Conservation (phyloP, 106 monocot species). For the Dioscorea zingiberensis region DNA sequence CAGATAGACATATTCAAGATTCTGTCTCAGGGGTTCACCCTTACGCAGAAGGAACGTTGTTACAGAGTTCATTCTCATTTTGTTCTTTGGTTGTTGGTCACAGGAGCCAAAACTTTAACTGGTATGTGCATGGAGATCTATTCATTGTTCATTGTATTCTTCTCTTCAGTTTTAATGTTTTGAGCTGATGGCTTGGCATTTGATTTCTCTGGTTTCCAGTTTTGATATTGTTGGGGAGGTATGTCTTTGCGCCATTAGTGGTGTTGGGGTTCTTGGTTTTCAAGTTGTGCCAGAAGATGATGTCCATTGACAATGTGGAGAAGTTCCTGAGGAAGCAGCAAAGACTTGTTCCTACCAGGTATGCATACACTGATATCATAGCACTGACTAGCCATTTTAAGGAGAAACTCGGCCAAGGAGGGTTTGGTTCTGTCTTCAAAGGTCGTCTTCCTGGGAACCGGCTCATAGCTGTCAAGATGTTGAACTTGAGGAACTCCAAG, state of each 20-base stretch:
- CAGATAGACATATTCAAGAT: conserved; percentile 8
- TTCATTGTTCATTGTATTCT: no score
- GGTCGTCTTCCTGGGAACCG: conserved; percentile 18
- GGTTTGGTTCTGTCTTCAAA: conserved; percentile 42
- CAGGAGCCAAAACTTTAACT: no score
- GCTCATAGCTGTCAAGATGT: conserved; percentile 34
- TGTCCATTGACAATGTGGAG: conserved; percentile 24
- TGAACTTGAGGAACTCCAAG: conserved; percentile 15
- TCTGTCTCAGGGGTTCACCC: conserved; percentile 5
- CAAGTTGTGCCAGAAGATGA: conserved; percentile 8
- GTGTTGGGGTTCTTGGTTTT: conserved; percentile 27
- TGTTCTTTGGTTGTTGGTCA: no score
- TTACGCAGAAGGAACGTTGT: conserved; percentile 7
- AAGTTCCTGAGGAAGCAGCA: conserved; percentile 42
- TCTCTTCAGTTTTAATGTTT: background rate
- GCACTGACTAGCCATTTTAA: conserved; percentile 34
- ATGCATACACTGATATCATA: conserved; percentile 35
- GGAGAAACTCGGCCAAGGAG: conserved; percentile 45
- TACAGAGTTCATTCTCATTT: background rate
- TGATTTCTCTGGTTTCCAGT: background rate
- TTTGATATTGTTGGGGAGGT: conserved; percentile 2
- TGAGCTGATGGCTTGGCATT: background rate
- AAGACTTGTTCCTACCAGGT: conserved; percentile 21
- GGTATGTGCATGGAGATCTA: no score
- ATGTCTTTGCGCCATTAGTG: conserved; percentile 21